phyloP scores from a whole-genome alignment of 352 stramenopile genomes.

The Plasmopara halstedii region DNA sequence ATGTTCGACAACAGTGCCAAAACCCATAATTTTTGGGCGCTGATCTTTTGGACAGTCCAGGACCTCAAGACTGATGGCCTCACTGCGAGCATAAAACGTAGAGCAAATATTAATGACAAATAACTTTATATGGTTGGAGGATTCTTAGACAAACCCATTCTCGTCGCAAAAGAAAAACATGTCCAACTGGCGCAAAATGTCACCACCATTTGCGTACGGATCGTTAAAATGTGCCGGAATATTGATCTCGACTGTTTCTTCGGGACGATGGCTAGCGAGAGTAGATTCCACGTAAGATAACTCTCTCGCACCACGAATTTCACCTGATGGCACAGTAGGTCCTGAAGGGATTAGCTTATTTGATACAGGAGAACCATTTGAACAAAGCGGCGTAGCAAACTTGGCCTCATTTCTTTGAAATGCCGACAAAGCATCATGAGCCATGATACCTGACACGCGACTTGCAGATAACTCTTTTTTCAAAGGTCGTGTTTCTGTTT shows the following conservation, averaged over 20 bases:
- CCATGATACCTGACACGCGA: constrained; percentile 2
- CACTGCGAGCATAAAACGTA: constrained; percentile 32
- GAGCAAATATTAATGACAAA: neutral
- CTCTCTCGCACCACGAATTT: constrained; percentile 55
- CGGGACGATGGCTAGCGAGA: constrained; percentile 15
- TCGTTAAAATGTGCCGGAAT: constrained; percentile 65
- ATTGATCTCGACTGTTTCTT: constrained; percentile 55
- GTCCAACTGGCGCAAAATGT: constrained; percentile 70
- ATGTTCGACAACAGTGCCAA: constrained; percentile 73
- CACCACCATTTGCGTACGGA: constrained; percentile 46
- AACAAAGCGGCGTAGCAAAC: neutral
- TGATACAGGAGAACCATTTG: constrained; percentile 26
- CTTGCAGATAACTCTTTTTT: constrained; percentile 16
- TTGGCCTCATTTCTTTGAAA: constrained; percentile 3
- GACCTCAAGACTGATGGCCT: constrained; percentile 71
- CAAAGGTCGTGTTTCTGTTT: constrained; percentile 7
- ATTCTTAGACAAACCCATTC: constrained; percentile 41
- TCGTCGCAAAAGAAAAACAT: constrained; percentile 86
- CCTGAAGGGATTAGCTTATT: constrained; percentile 54
- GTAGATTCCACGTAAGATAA: constrained; percentile 35
- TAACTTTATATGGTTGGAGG: neutral
- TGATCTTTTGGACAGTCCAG: constrained; percentile 68
- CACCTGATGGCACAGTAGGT: constrained; percentile 40
- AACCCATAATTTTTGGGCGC: constrained; percentile 75
- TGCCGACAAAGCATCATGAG: neutral